Conservation (phyloP, 306 rosid genomes). For the Castanea mollissima region DNA sequence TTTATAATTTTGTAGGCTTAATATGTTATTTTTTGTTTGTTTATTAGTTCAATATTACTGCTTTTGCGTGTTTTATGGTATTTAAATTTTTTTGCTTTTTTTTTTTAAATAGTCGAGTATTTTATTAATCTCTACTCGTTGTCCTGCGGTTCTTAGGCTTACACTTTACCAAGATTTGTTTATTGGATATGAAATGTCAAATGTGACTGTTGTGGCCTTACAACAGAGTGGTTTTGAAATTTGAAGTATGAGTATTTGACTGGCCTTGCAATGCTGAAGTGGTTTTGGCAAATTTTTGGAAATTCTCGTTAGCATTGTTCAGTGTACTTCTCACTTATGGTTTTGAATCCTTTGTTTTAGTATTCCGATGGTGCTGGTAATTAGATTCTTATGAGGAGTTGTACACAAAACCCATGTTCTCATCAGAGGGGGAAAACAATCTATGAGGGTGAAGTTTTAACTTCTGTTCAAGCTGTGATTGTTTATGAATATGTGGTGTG, state of each 20-base stretch:
- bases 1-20: neutral
- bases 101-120: neutral
- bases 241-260: neutral
- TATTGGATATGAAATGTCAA: neutral
- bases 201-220: neutral
- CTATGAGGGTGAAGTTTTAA: neutral
- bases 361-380: no score
- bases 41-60: neutral
- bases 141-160: neutral
- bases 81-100: neutral
- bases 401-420: neutral
- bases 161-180: neutral
- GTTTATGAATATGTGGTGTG: neutral
- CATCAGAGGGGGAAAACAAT: neutral
- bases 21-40: neutral
- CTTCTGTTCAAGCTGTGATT: neutral
- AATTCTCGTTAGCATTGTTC: no score
- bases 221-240: neutral
- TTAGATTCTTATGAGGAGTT: no score
- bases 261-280: neutral
- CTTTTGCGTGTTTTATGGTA: neutral
- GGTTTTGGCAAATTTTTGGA: neutral
- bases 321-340: neutral
- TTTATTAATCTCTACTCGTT: no score
- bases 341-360: neutral